phyloP scores from a whole-genome alignment of 805 yeast species.

The Metschnikowia proteae region DNA sequence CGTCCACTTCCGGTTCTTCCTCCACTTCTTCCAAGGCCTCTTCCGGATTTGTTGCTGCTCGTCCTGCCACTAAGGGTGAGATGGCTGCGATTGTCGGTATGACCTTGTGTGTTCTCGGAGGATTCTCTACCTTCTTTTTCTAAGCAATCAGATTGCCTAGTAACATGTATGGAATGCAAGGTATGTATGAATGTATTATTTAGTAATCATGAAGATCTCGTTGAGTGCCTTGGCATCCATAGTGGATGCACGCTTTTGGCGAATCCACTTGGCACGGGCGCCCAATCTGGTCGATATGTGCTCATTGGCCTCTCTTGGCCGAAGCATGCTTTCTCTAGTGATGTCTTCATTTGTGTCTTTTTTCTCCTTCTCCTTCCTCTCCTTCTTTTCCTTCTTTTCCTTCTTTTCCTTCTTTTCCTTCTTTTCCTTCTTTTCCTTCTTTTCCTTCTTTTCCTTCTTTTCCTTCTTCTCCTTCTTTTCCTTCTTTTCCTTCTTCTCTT shows the following conservation, averaged over 20 bases:
- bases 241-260: constrained; percentile 86
- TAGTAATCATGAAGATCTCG: constrained; percentile 86
- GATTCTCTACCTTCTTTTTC: constrained; percentile 36
- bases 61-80: constrained; percentile 28
- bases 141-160: constrained; percentile 6
- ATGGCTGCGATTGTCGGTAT: constrained; percentile 32
- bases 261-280: constrained; percentile 82
- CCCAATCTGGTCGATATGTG: constrained; percentile 40
- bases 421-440: background rate
- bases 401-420: constrained; percentile 4
- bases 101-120: constrained; percentile 42
- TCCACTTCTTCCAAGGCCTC: constrained; percentile 17
- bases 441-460: constrained; percentile 13
- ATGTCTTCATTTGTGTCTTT: constrained; percentile 26
- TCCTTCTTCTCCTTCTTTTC: constrained; percentile 1
- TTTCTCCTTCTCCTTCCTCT: constrained; percentile 16
- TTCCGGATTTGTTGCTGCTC: constrained; percentile 21
- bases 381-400: constrained; percentile 19
- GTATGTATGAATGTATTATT: constrained; percentile 19
- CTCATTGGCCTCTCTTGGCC: constrained; percentile 17
- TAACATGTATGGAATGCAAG: constrained; percentile 3
- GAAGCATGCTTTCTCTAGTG: constrained; percentile 24
- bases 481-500: constrained; percentile 9
- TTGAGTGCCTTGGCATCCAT: constrained; percentile 84
- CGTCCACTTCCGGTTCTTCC: constrained; percentile 23